These are phyloP conservation scores for Sporothrix pseudoabietina DNA, from an alignment of 2,329 filamentous ascomycete species.

Conservation along the genomic window DNA sequence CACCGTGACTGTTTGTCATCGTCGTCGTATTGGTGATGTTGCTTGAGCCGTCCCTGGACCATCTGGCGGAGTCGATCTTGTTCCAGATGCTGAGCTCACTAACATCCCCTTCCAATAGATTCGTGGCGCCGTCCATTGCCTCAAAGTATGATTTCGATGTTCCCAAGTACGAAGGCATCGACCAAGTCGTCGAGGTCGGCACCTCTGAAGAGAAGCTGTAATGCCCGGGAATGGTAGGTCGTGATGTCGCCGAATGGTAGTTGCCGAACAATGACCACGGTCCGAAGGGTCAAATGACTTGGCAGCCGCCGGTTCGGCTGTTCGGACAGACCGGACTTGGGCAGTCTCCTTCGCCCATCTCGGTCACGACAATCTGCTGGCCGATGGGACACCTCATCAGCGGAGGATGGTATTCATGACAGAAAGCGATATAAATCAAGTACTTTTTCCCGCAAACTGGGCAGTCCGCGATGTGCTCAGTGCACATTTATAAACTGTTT, in stretches of 20 bases:
- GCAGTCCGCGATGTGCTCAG: slow-evolving; percentile 59
- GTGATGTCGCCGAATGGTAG: neutral
- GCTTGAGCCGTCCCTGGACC: neutral
- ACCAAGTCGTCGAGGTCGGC: slow-evolving; percentile 82
- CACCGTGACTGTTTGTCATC: neutral
- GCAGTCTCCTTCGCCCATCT: slow-evolving; percentile 57
- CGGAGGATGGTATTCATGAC: slow-evolving; percentile 54
- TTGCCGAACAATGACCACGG: neutral
- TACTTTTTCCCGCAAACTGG: slow-evolving; percentile 63
- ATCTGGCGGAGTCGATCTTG: neutral
- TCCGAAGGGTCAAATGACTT: slow-evolving; percentile 50
- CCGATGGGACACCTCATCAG: slow-evolving; percentile 52
- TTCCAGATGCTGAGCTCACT: neutral
- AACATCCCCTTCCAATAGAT: slow-evolving; percentile 52
- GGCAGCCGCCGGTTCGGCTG: slow-evolving; percentile 58
- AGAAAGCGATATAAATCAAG: slow-evolving; percentile 61
- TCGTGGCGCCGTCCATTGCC: slow-evolving; percentile 75
- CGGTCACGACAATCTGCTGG: slow-evolving; percentile 44
- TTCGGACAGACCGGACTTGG: slow-evolving; percentile 63
- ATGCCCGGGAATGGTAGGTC: neutral
- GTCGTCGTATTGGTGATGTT: neutral
- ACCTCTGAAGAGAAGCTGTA: slow-evolving; percentile 56
- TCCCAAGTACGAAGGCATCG: slow-evolving; percentile 79
- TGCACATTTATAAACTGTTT: slow-evolving; percentile 56
- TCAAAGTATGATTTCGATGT: slow-evolving; percentile 84